Evolutionary conservation across 352 stramenopile species (phyloP), one percentile per base, ranked within the genome.

Genomic region (Phytophthora colocasiae): DNA sequence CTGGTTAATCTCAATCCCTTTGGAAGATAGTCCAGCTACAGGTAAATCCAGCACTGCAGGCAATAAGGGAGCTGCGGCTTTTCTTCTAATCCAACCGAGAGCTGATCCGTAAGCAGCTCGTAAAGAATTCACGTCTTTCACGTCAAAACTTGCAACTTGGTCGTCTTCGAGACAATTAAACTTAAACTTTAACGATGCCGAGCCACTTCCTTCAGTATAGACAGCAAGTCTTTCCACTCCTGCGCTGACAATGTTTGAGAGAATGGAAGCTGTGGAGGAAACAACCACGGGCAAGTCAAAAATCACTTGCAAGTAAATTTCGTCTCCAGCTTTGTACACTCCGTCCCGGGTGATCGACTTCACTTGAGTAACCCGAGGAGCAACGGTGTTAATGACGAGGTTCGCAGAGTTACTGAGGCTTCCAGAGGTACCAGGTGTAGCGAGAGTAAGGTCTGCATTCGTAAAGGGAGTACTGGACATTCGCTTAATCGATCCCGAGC

Each of bases 1-100:
- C 55, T 90, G 85, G 10, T 86, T 52, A 22, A 93, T 90, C 0
- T 73, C 58, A 19, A 95, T 87, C 4, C 54, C 72, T 51, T 90
- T 92, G 0, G 80, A 81, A 6, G 70, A 71, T 1, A 92, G 39
- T 0, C 80, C 77, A 29, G 38, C 40, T 1, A 40, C 19, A 17
- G 84, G 81, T 27, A 92, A 60, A 27, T 69, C 45, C 6, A 92
- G 49, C 2, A 77, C 7, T n/a, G 77, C 80, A 6, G 78, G 58
- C 2, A 87, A 14, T 26, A 90, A 41, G 12, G 81, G 80, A 0
- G 14, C 12, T 3, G 49, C 58, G 5, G 81, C 78, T 29, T 69
- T 71, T 7, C 81, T 73, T 29, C 78, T 71, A 58, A 91, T 89
- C 58, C 68, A 83, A 1, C 80, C 81, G n/a, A 74, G 69, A 0